Conservation (phyloP, 1,284 basidiomycete genomes). For the Irpex rosettiformis region DNA sequence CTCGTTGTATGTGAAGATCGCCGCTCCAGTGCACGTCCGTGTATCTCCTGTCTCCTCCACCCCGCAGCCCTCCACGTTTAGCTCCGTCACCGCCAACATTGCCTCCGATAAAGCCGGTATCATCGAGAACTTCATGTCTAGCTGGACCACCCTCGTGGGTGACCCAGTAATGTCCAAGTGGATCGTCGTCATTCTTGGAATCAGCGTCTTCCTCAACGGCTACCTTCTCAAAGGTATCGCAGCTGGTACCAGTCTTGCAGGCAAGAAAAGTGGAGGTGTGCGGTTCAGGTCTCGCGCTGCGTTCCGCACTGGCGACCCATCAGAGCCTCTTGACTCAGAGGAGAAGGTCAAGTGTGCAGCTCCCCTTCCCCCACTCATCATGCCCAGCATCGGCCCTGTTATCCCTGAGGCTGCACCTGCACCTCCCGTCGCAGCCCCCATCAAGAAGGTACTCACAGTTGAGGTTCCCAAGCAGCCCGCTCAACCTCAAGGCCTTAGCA, state of each 20-base stretch:
- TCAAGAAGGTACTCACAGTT: conserved; percentile 4
- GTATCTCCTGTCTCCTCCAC: conserved; percentile 35
- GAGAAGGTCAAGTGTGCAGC: conserved; percentile 12
- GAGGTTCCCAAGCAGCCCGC: conserved; percentile 9
- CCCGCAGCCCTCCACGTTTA: conserved; percentile 6
- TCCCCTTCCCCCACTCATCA: conserved; percentile 2
- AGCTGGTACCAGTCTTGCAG: conserved; percentile 28
- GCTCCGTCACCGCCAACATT: conserved; percentile 21
- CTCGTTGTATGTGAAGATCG: conserved; percentile 65
- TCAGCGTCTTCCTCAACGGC: conserved; percentile 91
- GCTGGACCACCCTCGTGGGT: conserved; percentile 94
- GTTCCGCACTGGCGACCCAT: conserved; percentile 24
- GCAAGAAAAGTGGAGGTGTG: conserved; percentile 15
- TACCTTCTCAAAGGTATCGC: conserved; percentile 87
- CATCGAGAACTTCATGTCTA: conserved; percentile 86
- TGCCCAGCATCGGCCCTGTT: conserved; percentile 10
- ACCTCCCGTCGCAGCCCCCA: conserved; percentile 19
- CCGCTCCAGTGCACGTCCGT: conserved; percentile 62
- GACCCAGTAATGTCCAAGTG: conserved; percentile 96
- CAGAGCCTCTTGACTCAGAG: conserved; percentile 21
- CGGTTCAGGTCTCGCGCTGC: conserved; percentile 27
- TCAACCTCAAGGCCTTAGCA: conserved; percentile 18
- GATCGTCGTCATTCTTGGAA: conserved; percentile 87
- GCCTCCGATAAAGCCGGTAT: conserved; percentile 15
- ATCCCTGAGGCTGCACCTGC: conserved; percentile 18